These are phyloP conservation scores for Aspergillus proliferans DNA, from an alignment of 2,329 filamentous ascomycete genomes.

Conservation along the genomic window DNA sequence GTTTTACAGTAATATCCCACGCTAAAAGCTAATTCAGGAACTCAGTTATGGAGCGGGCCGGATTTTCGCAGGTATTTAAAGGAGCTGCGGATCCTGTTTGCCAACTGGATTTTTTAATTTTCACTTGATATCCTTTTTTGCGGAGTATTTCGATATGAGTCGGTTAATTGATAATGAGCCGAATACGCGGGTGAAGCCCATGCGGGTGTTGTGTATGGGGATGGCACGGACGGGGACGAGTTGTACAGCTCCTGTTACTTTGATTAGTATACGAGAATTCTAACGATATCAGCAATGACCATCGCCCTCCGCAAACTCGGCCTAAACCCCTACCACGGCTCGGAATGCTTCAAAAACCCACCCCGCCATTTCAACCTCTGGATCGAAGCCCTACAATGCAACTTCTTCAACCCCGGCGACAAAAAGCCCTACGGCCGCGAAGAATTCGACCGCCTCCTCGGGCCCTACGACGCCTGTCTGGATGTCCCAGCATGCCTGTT, in stretches of 20 bases:
- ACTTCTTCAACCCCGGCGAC: conserved; percentile 1
- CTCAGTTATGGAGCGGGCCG: too few relatives aligned
- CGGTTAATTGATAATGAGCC: neutral
- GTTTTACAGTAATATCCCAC: neutral
- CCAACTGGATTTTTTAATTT: too few relatives aligned
- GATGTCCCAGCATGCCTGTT: conserved; percentile 31
- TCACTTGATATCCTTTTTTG: too few relatives aligned
- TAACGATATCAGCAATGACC: neutral
- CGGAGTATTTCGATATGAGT: neutral
- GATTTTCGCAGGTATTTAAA: too few relatives aligned
- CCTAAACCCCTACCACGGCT: conserved; percentile 5
- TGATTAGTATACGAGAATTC: neutral
- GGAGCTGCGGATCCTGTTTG: too few relatives aligned
- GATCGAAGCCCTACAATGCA: conserved; percentile 5
- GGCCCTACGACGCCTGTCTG: conserved; percentile 13
- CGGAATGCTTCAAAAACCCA: conserved; percentile 5
- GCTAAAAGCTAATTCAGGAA: too few relatives aligned
- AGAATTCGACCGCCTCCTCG: conserved; percentile 27
- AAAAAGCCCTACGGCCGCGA: conserved; percentile 5
- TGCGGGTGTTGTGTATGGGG: neutral
- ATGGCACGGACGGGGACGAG: neutral
- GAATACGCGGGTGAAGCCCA: neutral
- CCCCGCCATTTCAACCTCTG: conserved; percentile 6
- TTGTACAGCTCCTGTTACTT: neutral
- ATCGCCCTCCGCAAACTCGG: conserved; percentile 3